phyloP scores from a whole-genome alignment of 2,329 filamentous ascomycete genomes.

The Chaetoscypha palmicola region DNA sequence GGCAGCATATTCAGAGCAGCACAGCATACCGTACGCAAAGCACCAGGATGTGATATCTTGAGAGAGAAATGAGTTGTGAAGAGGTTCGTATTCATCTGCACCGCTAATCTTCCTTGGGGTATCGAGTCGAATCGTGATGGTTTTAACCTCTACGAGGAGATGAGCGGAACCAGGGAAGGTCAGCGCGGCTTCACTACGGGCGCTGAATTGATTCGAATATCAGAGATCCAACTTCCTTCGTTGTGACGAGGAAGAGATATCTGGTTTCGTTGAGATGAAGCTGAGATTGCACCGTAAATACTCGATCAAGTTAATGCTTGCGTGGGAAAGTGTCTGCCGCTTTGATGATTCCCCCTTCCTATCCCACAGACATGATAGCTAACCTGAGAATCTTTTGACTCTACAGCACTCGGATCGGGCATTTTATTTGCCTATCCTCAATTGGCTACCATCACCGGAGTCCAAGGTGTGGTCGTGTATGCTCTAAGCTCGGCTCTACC shows the following conservation, averaged over 20 bases:
- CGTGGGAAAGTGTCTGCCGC: constrained; percentile 97
- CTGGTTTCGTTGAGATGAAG: constrained; percentile 45
- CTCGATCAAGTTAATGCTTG: constrained; percentile 99
- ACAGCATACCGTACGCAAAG: constrained; percentile 19
- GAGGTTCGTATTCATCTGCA: constrained; percentile 33
- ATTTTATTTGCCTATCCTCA: constrained; percentile 80
- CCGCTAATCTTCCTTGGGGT: constrained; percentile 19
- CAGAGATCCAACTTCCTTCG: constrained; percentile 46
- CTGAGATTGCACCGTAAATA: constrained; percentile 94
- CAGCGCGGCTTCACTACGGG: constrained; percentile 71
- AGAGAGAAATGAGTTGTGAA: constrained; percentile 27
- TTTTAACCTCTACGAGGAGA: not conserved
- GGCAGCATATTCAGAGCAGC: constrained; percentile 43
- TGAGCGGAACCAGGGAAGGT: constrained; percentile 7
- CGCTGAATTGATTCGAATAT: constrained; percentile 54
- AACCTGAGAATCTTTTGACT: constrained; percentile 31
- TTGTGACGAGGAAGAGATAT: constrained; percentile 20
- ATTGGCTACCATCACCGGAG: constrained; percentile 68
- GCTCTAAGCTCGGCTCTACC: constrained; percentile 66
- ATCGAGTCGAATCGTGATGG: not conserved
- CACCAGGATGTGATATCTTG: constrained; percentile 13
- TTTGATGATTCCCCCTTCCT: constrained; percentile 42
- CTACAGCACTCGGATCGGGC: constrained; percentile 69
- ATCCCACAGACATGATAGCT: constrained; percentile 32
- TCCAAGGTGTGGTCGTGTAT: constrained; percentile 74